Conservation (phyloP, 345 rosid genomes). For the Bretschneidera sinensis region DNA sequence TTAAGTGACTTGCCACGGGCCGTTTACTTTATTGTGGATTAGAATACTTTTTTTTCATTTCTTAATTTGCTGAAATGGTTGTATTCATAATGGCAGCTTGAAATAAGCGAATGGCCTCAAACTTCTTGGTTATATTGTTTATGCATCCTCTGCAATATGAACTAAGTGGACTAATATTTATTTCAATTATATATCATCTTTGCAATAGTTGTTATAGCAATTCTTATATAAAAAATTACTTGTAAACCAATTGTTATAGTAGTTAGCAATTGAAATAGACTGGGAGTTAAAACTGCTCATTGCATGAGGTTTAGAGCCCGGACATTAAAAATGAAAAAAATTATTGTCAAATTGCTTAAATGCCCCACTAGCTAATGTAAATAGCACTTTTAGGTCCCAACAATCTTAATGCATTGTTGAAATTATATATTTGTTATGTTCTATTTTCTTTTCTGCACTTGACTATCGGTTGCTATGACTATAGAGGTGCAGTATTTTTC, state of each 20-base stretch:
- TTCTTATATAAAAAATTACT: too few species aligned
- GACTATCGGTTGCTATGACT: neutral
- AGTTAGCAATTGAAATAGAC: neutral
- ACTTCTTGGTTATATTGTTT: neutral
- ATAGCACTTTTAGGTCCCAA: neutral
- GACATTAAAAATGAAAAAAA: neutral
- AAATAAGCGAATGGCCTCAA: neutral
- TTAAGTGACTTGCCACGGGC: conserved; percentile 7
- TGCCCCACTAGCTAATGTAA: neutral
- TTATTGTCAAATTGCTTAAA: neutral
- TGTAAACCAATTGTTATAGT: too few species aligned
- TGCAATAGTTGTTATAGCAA: neutral
- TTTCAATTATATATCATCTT: too few species aligned
- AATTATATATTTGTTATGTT: neutral
- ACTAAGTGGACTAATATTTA: neutral
- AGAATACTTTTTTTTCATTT: too few species aligned
- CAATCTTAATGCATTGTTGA: neutral
- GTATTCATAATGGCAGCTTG: neutral
- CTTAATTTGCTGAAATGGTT: neutral
- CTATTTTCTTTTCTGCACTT: neutral
- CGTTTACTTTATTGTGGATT: neutral
- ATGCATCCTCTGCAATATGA: neutral
- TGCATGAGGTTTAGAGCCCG: neutral
- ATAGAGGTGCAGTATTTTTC: neutral
- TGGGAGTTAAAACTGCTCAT: neutral